Evolutionary conservation across 306 rosid genomes (phyloP).

Genomic region (Ziziphus jujuba): DNA sequence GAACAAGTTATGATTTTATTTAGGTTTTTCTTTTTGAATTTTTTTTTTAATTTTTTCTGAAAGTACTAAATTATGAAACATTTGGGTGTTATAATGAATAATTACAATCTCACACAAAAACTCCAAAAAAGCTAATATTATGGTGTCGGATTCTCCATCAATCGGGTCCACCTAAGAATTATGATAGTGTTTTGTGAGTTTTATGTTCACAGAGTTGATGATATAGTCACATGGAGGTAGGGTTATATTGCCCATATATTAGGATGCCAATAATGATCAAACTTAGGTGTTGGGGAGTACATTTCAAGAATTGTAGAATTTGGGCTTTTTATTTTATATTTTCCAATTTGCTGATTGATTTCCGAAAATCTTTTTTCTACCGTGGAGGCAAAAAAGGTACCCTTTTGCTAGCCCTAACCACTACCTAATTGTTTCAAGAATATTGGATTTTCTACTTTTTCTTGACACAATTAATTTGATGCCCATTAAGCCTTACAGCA

Average conservation of each 20-base stretch:
- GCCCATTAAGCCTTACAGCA: no score
- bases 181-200: conserved; percentile 47
- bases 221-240: no score
- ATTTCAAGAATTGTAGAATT: neutral
- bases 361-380: no score
- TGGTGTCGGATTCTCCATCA: conserved; percentile 45
- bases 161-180: conserved; percentile 35
- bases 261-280: neutral
- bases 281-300: neutral
- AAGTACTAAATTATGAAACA: conserved; percentile 48
- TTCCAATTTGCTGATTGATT: no score
- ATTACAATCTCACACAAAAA: conserved; percentile 19
- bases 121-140: conserved; percentile 36
- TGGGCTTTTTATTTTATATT: no score
- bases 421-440: no score
- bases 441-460: no score
- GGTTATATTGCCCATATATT: no score
- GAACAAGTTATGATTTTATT: conserved; percentile 18
- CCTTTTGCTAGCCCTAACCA: no score
- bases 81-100: conserved; percentile 27
- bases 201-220: conserved; percentile 29
- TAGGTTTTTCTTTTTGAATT: neutral
- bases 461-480: no score
- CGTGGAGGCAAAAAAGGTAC: no score
- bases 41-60: conserved; percentile 20